Conservation (phyloP, 2,329 filamentous ascomycete genomes). For the Rosellinia necatrix region DNA sequence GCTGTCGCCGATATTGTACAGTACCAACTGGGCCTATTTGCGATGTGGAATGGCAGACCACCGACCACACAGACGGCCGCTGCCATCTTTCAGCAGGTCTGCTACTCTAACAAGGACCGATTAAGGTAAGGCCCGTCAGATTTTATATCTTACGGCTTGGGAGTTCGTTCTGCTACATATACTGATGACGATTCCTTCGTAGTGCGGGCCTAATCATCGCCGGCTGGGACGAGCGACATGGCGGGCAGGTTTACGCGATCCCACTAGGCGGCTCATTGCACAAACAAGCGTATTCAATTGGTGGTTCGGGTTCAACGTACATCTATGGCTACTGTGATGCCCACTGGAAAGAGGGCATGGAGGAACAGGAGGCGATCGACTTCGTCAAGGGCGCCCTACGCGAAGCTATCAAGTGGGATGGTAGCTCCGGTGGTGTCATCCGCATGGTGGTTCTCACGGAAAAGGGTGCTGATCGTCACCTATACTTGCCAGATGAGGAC, state of each 20-base stretch:
- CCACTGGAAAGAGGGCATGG: constrained; percentile 95
- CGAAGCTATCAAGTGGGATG: constrained; percentile 99
- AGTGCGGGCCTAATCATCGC: constrained; percentile 98
- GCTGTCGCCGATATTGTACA: constrained; percentile 97
- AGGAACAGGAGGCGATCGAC: constrained; percentile 82
- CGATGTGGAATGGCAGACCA: constrained; percentile 83
- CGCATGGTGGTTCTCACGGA: constrained; percentile 95
- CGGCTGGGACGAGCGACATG: constrained; percentile 94
- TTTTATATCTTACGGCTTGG: neutral
- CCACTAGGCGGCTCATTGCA: constrained; percentile 94
- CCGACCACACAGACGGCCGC: constrained; percentile 95
- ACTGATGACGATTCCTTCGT: constrained; percentile 19
- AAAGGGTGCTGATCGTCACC: constrained; percentile 85
- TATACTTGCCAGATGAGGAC: constrained; percentile 91
- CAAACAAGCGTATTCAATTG: constrained; percentile 95
- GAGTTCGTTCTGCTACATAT: neutral
- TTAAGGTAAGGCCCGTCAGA: constrained; percentile 67
- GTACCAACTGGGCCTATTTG: constrained; percentile 92
- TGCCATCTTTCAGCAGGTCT: constrained; percentile 95
- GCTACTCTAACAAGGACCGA: constrained; percentile 95
- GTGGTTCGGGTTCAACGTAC: constrained; percentile 96
- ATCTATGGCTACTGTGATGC: constrained; percentile 99
- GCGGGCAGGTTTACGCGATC: constrained; percentile 97
- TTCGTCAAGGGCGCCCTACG: constrained; percentile 91
- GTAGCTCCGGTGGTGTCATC: constrained; percentile 97